A percentile compares a stretch with the other conserved stretches of the same genome.
Conservation (phyloP, 495 filamentous ascomycete species). For the Parachaetomium inaequale region DNA sequence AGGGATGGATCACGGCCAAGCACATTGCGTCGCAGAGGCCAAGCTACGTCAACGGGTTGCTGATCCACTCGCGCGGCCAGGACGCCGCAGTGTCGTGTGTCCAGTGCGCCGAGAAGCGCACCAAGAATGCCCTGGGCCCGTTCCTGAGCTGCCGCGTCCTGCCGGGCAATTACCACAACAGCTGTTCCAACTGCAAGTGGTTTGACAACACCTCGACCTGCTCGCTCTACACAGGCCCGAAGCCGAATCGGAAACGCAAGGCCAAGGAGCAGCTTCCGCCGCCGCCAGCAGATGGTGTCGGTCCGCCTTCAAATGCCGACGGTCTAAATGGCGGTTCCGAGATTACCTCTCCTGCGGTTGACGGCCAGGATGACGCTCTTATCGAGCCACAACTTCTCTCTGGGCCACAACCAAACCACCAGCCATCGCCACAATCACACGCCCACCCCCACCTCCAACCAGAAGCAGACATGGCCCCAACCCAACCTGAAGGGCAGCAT, state of each 20-base stretch:
- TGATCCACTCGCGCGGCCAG: conserved; percentile 35
- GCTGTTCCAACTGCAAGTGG: conserved; percentile 41
- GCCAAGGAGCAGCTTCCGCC: conserved; percentile 24
- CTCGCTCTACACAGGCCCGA: conserved; percentile 35
- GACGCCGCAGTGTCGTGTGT: conserved; percentile 26
- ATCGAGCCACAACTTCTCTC: background rate
- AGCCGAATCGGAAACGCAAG: conserved; percentile 37
- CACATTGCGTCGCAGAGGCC: conserved; percentile 36
- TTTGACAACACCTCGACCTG: conserved; percentile 35
- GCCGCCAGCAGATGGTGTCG: background rate
- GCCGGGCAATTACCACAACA: conserved; percentile 31
- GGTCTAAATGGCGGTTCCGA: background rate
- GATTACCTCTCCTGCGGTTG: background rate
- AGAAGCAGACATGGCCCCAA: conserved; percentile 4
- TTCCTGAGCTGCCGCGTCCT: conserved; percentile 31
- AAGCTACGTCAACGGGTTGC: conserved; percentile 36
- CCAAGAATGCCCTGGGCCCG: conserved; percentile 31
- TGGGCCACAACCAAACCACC: no score
- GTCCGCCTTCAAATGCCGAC: background rate
- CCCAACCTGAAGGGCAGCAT: background rate
- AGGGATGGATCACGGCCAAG: conserved; percentile 36
- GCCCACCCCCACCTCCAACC: background rate
- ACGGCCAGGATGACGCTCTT: no score
- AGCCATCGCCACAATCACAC: background rate
- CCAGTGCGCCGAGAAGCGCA: conserved; percentile 28